Evolutionary conservation across 495 filamentous ascomycete genomes (phyloP).

Genomic region (Trichoderma virens): DNA sequence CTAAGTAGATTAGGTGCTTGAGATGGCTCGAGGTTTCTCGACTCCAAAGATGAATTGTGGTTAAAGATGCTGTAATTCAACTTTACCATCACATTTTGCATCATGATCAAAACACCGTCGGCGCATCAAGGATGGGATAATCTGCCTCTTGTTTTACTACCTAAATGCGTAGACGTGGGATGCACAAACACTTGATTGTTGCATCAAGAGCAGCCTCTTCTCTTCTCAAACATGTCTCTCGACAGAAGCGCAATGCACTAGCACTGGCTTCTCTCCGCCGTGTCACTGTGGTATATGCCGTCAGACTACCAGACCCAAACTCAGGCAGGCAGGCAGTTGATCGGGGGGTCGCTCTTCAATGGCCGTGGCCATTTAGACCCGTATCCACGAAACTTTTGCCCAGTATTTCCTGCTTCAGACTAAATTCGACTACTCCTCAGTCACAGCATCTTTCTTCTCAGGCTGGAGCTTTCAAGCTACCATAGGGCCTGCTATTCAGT

Average conservation of each 20-base stretch:
- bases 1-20: too few species aligned
- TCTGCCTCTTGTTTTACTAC: constrained; percentile 5
- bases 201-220: not conserved
- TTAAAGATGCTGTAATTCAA: too few species aligned
- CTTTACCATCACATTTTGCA: too few species aligned
- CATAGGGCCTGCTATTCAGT: constrained; percentile 27
- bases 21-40: too few species aligned
- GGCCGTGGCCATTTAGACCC: not conserved
- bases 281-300: not conserved
- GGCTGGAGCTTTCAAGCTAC: constrained; percentile 49
- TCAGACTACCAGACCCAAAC: not conserved
- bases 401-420: constrained; percentile 4
- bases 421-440: constrained; percentile 11
- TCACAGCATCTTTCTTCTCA: constrained; percentile 16
- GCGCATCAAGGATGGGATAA: not conserved
- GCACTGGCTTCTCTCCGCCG: not conserved
- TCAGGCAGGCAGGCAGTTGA: not conserved
- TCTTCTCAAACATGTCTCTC: not conserved
- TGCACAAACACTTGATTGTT: constrained; percentile 9
- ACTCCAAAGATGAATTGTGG: too few species aligned
- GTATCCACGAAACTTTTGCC: not conserved
- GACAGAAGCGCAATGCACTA: not conserved
- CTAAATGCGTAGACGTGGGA: not conserved
- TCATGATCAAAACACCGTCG: too few species aligned
- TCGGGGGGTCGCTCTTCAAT: not conserved